phyloP scores from a whole-genome alignment of 148 eudicot genomes.

The Pharnaceum exiguum region DNA sequence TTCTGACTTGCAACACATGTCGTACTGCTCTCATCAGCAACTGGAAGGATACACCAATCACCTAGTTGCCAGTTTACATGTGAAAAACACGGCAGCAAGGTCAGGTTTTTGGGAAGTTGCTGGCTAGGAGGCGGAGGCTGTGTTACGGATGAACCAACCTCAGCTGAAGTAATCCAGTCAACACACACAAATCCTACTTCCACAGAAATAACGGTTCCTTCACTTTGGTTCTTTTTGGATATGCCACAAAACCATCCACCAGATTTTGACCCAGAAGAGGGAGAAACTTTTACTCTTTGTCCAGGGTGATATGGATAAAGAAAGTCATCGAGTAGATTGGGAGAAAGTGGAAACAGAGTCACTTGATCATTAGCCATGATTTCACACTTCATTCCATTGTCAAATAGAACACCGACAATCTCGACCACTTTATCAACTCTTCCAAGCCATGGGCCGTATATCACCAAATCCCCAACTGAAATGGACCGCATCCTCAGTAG shows the following conservation, averaged over 20 bases:
- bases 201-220: slow-evolving; percentile 66
- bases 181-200: slow-evolving; percentile 65
- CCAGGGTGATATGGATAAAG: slow-evolving; percentile 83
- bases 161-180: slow-evolving; percentile 75
- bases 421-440: slow-evolving; percentile 69
- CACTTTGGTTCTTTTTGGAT: slow-evolving; percentile 40
- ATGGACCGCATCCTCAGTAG: slow-evolving; percentile 53
- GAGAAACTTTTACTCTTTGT: slow-evolving; percentile 61
- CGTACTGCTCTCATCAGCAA: not conserved
- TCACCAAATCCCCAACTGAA: slow-evolving; percentile 64
- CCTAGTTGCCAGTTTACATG: slow-evolving; percentile 94
- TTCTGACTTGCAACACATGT: slow-evolving; percentile 10
- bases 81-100: slow-evolving; percentile 49
- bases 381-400: slow-evolving; percentile 73
- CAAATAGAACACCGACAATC: slow-evolving; percentile 51
- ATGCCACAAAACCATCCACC: slow-evolving; percentile 72
- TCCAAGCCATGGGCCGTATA: slow-evolving; percentile 83
- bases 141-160: slow-evolving; percentile 21
- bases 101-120: slow-evolving; percentile 54
- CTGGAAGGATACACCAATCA: slow-evolving; percentile 71
- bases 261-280: slow-evolving; percentile 37
- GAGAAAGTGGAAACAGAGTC: slow-evolving; percentile 49
- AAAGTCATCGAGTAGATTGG: slow-evolving; percentile 69
- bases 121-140: slow-evolving; percentile 42
- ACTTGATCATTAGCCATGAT: slow-evolving; percentile 49